Percentiles rank a stretch among this genome's conserved stretches.
phyloP scores from a whole-genome alignment of 192 early-diverging fungal genomes.

The Umbelopsis sp. region DNA sequence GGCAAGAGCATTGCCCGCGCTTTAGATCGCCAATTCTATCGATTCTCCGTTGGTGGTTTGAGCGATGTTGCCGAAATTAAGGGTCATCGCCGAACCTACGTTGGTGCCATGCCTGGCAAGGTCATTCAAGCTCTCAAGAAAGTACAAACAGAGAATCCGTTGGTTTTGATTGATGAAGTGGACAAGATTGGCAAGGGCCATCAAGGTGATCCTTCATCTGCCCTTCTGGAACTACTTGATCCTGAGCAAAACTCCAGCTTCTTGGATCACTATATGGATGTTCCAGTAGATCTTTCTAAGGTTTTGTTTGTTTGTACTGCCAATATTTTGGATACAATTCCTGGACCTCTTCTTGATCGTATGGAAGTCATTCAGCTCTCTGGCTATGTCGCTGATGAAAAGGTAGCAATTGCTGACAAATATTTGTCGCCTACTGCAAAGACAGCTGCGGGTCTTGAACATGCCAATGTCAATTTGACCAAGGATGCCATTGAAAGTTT shows the following conservation, averaged over 20 bases:
- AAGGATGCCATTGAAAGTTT: conserved; percentile 81
- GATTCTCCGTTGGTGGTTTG: conserved; percentile 96
- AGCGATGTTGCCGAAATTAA: conserved; percentile 99
- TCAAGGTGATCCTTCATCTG: conserved; percentile 97
- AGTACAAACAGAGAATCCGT: conserved; percentile 97
- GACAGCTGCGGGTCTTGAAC: conserved; percentile 78
- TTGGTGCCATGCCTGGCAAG: conserved; percentile 99
- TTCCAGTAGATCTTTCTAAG: conserved; percentile 96
- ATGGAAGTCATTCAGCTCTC: conserved; percentile 98
- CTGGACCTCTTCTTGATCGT: conserved; percentile 95
- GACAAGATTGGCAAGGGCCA: conserved; percentile 98
- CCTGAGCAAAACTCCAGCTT: conserved; percentile 98
- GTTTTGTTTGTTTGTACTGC: conserved; percentile 99
- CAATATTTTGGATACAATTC: conserved; percentile 96
- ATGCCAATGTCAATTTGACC: conserved; percentile 68
- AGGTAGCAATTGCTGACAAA: conserved; percentile 91
- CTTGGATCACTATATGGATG: conserved; percentile 99
- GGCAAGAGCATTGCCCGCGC: conserved; percentile 98
- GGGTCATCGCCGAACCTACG: conserved; percentile 98
- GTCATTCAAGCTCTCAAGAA: conserved; percentile 98
- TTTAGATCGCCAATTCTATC: conserved; percentile 91
- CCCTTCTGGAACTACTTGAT: conserved; percentile 93
- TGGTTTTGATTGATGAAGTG: conserved; percentile 98
- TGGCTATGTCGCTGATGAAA: conserved; percentile 88
- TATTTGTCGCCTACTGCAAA: conserved; percentile 90